Evolutionary conservation across 176 grass and related monocot genomes (phyloP).

Genomic region (Oryza glaberrima): DNA sequence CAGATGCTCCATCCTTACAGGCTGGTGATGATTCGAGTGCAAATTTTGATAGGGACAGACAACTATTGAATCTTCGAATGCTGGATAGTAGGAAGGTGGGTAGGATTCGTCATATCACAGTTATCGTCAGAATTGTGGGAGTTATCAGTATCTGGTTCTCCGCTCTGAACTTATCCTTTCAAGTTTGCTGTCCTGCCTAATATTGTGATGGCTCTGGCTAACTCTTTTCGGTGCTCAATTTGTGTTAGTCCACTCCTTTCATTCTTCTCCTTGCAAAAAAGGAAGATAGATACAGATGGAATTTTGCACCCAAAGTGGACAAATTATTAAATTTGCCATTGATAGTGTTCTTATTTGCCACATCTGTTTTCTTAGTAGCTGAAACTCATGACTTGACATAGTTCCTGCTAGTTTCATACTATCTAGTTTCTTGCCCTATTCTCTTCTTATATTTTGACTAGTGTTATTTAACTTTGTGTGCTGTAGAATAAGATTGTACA

Average conservation of each 20-base stretch:
- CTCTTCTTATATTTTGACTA: slow-evolving; percentile 51
- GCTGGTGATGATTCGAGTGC: slow-evolving; percentile 63
- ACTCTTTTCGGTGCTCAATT: slow-evolving; percentile 4
- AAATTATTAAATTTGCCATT: slow-evolving; percentile 10
- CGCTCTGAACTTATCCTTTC: slow-evolving; percentile 10
- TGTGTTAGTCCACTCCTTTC: slow-evolving; percentile 3
- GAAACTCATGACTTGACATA: slow-evolving; percentile 10
- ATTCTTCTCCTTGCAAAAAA: slow-evolving; percentile 3
- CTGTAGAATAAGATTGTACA: slow-evolving; percentile 73
- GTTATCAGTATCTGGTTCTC: slow-evolving; percentile 45
- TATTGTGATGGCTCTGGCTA: slow-evolving; percentile 27
- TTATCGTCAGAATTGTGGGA: slow-evolving; percentile 22
- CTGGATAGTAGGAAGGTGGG: slow-evolving; percentile 69
- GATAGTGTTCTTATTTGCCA: not conserved
- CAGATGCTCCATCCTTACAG: slow-evolving; percentile 70
- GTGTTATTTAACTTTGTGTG: slow-evolving; percentile 47
- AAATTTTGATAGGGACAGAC: slow-evolving; percentile 73
- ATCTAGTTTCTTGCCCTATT: slow-evolving; percentile 25
- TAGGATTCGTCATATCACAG: slow-evolving; percentile 23
- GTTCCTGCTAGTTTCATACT: slow-evolving; percentile 8
- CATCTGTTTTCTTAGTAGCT: slow-evolving; percentile 26
- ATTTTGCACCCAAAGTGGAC: slow-evolving; percentile 25
- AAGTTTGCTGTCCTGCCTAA: slow-evolving; percentile 6
- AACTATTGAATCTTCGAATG: slow-evolving; percentile 55
- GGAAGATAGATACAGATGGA: slow-evolving; percentile 12